These are phyloP conservation scores for Monosporascus sp. DNA, from an alignment of 2,329 filamentous ascomycete genomes.

Conservation along the genomic window DNA sequence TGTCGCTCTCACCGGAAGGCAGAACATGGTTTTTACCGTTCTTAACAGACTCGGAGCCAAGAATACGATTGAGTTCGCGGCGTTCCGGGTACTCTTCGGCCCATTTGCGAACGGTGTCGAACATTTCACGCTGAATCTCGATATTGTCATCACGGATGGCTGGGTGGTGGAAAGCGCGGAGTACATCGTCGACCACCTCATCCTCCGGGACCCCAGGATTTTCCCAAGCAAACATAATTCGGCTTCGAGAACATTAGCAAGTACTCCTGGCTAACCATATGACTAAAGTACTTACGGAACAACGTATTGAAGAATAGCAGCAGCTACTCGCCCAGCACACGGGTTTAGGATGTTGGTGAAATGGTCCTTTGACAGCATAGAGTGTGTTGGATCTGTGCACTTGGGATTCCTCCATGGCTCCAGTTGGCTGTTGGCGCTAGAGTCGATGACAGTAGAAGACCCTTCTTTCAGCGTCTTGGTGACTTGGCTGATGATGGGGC, in stretches of 20 bases:
- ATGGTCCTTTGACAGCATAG: slow-evolving; percentile 78
- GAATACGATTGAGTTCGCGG: slow-evolving; percentile 63
- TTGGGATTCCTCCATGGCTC: slow-evolving; percentile 73
- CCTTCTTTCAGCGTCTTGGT: slow-evolving; percentile 81
- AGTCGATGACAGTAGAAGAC: slow-evolving; percentile 63
- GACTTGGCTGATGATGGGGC: slow-evolving; percentile 83
- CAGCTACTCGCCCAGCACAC: slow-evolving; percentile 67
- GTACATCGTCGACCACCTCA: slow-evolving; percentile 75
- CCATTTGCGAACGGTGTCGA: slow-evolving; percentile 78
- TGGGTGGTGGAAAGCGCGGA: slow-evolving; percentile 86
- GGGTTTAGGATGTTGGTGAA: slow-evolving; percentile 76
- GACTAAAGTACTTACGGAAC: slow-evolving; percentile 55
- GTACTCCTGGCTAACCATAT: neutral
- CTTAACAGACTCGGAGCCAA: slow-evolving; percentile 79
- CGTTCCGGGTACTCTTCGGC: slow-evolving; percentile 63
- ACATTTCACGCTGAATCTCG: slow-evolving; percentile 87
- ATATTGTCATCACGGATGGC: slow-evolving; percentile 68
- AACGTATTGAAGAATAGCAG: slow-evolving; percentile 76
- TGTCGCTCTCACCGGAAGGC: slow-evolving; percentile 23
- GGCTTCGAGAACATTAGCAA: slow-evolving; percentile 36
- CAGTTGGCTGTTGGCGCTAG: slow-evolving; percentile 68
- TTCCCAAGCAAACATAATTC: slow-evolving; percentile 89
- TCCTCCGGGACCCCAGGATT: slow-evolving; percentile 76
- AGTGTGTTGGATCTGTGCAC: slow-evolving; percentile 76
- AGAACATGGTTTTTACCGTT: slow-evolving; percentile 73